Conservation (phyloP, 2,329 filamentous ascomycete genomes). For the Epichloe festucae region DNA sequence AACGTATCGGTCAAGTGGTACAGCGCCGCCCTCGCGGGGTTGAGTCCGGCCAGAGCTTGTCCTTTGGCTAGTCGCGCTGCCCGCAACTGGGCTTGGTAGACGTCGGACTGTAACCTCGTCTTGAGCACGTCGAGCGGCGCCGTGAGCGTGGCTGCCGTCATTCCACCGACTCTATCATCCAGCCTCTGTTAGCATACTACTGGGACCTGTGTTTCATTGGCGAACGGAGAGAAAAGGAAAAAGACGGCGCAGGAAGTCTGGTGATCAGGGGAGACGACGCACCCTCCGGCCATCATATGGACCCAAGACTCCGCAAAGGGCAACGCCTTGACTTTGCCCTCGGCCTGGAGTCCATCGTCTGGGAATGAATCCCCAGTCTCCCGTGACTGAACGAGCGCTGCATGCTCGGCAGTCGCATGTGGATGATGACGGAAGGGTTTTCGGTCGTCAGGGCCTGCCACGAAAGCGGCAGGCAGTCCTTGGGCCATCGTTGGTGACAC, state of each 20-base stretch:
- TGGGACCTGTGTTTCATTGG: background rate
- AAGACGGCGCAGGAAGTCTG: background rate
- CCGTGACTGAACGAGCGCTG: constrained; percentile 42
- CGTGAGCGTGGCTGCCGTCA: constrained; percentile 85
- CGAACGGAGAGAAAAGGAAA: background rate
- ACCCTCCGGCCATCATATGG: constrained; percentile 86
- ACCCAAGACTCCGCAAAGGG: constrained; percentile 71
- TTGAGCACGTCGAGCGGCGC: constrained; percentile 89
- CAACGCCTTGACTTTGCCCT: constrained; percentile 24
- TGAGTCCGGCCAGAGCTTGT: constrained; percentile 34
- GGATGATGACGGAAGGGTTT: constrained; percentile 16
- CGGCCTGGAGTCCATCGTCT: constrained; percentile 21
- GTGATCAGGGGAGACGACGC: constrained; percentile 27
- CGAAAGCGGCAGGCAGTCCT: constrained; percentile 15
- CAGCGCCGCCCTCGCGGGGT: constrained; percentile 50
- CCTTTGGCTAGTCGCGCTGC: constrained; percentile 50
- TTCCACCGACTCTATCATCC: constrained; percentile 59
- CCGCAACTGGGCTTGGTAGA: constrained; percentile 75
- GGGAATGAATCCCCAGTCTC: constrained; percentile 46
- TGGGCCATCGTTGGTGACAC: constrained; percentile 18
- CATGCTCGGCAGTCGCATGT: constrained; percentile 19
- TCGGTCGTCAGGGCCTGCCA: constrained; percentile 19
- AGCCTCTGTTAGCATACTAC: constrained; percentile 8
- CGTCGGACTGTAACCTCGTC: constrained; percentile 85
- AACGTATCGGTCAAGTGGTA: constrained; percentile 77